Evolutionary conservation across 2,329 filamentous ascomycete genomes (phyloP).

Genomic region (Ceratocystis cubensis): DNA sequence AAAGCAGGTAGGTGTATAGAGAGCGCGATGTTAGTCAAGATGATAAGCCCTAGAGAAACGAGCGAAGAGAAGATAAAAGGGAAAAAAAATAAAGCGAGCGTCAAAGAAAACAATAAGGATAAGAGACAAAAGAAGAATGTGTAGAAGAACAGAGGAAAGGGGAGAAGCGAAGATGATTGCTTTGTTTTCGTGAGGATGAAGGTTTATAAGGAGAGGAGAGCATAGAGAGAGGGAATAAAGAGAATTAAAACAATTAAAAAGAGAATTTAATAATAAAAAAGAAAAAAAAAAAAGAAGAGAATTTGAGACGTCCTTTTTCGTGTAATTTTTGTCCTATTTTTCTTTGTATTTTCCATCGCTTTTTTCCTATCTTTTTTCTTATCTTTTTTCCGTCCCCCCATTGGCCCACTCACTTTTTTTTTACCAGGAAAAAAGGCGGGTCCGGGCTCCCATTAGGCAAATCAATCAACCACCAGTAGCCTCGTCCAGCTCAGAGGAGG

Average conservation of each 20-base stretch:
- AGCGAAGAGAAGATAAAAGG: background rate
- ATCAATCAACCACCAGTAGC: no score
- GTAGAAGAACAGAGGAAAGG: no score
- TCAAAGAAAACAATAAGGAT: no score
- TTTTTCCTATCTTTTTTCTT: background rate
- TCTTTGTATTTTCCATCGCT: background rate
- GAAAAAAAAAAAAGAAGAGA: background rate
- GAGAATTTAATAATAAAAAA: background rate
- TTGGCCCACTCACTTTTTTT: background rate
- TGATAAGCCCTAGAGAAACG: background rate
- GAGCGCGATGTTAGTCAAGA: background rate
- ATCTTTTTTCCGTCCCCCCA: background rate
- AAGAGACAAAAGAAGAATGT: no score
- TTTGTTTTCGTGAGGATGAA: no score
- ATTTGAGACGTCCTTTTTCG: background rate
- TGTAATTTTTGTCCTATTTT: no score
- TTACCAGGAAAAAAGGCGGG: background rate
- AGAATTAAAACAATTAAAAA: conserved; percentile 1
- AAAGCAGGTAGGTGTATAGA: background rate
- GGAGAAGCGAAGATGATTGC: no score
- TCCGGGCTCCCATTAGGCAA: no score
- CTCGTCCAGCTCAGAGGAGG: no score
- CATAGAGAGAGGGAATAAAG: conserved; percentile 1
- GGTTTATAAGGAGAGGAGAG: background rate
- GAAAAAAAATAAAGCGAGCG: no score